Evolutionary conservation across 2,329 filamentous ascomycete species (phyloP).

Genomic region (Calonectria pteridis): DNA sequence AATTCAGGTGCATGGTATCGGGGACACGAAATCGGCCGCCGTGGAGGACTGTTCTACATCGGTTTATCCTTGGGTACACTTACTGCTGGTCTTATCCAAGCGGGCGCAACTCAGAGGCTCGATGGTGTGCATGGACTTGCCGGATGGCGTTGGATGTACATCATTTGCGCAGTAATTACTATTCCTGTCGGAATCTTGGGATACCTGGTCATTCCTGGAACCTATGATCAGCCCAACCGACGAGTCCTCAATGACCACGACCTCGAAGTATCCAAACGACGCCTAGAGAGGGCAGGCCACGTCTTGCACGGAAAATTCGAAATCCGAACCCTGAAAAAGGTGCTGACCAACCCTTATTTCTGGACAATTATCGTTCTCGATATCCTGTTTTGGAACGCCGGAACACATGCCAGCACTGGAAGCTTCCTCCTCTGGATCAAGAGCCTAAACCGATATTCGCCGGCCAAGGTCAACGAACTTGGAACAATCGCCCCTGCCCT

Average conservation of each 20-base stretch:
- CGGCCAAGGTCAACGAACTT: slow-evolving; percentile 63
- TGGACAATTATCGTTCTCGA: slow-evolving; percentile 65
- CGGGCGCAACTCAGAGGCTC: slow-evolving; percentile 53
- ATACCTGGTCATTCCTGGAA: slow-evolving; percentile 64
- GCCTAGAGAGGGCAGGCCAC: slow-evolving; percentile 61
- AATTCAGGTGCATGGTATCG: slow-evolving; percentile 56
- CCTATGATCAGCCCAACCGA: slow-evolving; percentile 59
- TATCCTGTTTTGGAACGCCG: slow-evolving; percentile 69
- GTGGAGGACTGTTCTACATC: slow-evolving; percentile 64
- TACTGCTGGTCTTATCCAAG: slow-evolving; percentile 63
- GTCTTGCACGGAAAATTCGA: slow-evolving; percentile 52
- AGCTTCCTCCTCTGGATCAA: slow-evolving; percentile 71
- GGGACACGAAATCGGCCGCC: slow-evolving; percentile 58
- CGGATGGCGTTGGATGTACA: slow-evolving; percentile 69
- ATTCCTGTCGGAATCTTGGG: slow-evolving; percentile 64
- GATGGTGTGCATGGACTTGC: slow-evolving; percentile 58
- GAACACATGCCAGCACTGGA: slow-evolving; percentile 59
- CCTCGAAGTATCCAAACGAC: slow-evolving; percentile 56
- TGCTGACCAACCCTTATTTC: slow-evolving; percentile 60
- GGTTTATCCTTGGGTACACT: slow-evolving; percentile 63
- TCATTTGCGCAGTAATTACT: slow-evolving; percentile 65
- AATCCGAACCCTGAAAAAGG: slow-evolving; percentile 44
- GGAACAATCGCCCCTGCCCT: slow-evolving; percentile 65
- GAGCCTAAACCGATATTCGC: slow-evolving; percentile 62
- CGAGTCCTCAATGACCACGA: slow-evolving; percentile 61